Percentiles rank a stretch among this genome's conserved stretches.
Conservation (phyloP, 2,329 filamentous ascomycete genomes). For the Hypoxylon sp. region DNA sequence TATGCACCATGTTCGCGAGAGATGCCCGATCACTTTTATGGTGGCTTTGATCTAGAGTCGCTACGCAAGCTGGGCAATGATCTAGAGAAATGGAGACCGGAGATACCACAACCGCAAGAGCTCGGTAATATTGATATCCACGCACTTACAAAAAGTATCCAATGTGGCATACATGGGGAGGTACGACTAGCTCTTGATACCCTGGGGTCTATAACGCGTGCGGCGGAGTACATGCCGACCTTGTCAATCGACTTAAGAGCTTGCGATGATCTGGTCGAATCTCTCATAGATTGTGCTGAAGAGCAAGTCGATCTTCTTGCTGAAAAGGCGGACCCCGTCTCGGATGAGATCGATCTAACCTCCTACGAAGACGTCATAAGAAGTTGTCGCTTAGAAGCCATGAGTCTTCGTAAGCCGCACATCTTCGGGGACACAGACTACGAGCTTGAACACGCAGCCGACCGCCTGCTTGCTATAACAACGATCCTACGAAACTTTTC, state of each 20-base stretch:
- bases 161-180: slow-evolving; percentile 90
- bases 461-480: slow-evolving; percentile 89
- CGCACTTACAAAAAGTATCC: slow-evolving; percentile 88
- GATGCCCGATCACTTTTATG: slow-evolving; percentile 69
- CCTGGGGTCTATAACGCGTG: slow-evolving; percentile 76
- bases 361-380: slow-evolving; percentile 91
- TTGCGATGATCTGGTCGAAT: slow-evolving; percentile 91
- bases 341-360: slow-evolving; percentile 85
- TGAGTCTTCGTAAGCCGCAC: slow-evolving; percentile 78
- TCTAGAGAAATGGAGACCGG: slow-evolving; percentile 78
- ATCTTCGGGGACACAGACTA: slow-evolving; percentile 83
- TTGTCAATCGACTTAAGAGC: slow-evolving; percentile 77
- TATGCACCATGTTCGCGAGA: slow-evolving; percentile 70
- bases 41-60: slow-evolving; percentile 79
- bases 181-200: slow-evolving; percentile 92
- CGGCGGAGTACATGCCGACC: slow-evolving; percentile 73
- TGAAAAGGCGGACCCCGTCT: slow-evolving; percentile 87
- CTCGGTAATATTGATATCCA: slow-evolving; percentile 92
- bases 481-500: slow-evolving; percentile 95
- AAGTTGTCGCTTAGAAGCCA: slow-evolving; percentile 80
- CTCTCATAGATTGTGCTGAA: slow-evolving; percentile 90
- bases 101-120: slow-evolving; percentile 81
- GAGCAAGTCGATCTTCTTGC: slow-evolving; percentile 88
- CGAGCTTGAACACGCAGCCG: slow-evolving; percentile 87
- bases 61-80: slow-evolving; percentile 76